These are phyloP conservation scores for Pluteus cervinus DNA, from an alignment of 768 basidiomycete genomes.

Conservation along the genomic window DNA sequence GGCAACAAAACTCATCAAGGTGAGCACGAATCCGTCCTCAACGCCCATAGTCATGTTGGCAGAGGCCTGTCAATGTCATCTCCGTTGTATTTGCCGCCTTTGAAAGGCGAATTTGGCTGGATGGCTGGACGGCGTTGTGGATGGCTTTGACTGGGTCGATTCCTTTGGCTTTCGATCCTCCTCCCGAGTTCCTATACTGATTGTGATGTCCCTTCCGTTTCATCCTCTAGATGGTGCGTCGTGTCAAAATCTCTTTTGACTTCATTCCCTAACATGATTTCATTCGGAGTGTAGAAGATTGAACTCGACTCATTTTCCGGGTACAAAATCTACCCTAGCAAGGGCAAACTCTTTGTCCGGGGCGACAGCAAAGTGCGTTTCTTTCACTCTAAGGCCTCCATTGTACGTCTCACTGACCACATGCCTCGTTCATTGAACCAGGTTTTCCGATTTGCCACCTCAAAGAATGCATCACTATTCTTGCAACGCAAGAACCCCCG, in stretches of 20 bases:
- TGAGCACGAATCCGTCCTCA: slow-evolving; percentile 35
- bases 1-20: slow-evolving; percentile 56
- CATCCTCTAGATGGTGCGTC: slow-evolving; percentile 1
- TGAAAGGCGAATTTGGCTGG: slow-evolving; percentile 32
- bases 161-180: neutral
- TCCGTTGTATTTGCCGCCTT: slow-evolving; percentile 3
- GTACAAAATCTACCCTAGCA: slow-evolving; percentile 96
- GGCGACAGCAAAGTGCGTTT: slow-evolving; percentile 85
- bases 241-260: slow-evolving; percentile 35
- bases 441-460: slow-evolving; percentile 93
- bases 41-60: neutral
- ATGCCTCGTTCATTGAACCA: slow-evolving; percentile 20
- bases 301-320: slow-evolving; percentile 99
- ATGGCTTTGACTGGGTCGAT: slow-evolving; percentile 12
- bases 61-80: neutral
- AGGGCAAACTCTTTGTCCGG: slow-evolving; percentile 93
- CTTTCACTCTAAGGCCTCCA: neutral
- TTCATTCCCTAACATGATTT: neutral
- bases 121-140: slow-evolving; percentile 22
- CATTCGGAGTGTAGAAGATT: slow-evolving; percentile 66
- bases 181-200: neutral
- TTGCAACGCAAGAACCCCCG: slow-evolving; percentile 99
- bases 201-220: neutral
- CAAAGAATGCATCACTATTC: slow-evolving; percentile 96
- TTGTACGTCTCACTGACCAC: neutral